A percentile compares a stretch with the other conserved stretches of the same genome.
Conservation (phyloP, 1,139 yeast genomes). For the Debaryomyces nepalensis region DNA sequence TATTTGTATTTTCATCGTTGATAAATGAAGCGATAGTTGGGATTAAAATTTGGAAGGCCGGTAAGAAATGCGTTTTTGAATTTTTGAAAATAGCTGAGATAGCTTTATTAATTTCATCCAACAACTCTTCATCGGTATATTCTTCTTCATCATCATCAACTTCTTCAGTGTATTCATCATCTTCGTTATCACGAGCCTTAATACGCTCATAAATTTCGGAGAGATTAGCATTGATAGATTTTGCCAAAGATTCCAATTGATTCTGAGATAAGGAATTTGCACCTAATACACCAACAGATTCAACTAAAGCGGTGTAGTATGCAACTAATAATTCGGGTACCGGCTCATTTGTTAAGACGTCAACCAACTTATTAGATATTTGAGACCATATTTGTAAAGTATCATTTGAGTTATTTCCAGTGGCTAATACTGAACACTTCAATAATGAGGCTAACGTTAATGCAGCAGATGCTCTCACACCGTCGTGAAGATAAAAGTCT, state of each 20-base stretch:
- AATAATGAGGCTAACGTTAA: conserved; percentile 79
- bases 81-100: conserved; percentile 75
- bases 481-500: conserved; percentile 91
- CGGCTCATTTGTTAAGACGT: conserved; percentile 76
- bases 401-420: conserved; percentile 60
- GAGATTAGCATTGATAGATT: conserved; percentile 64
- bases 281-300: conserved; percentile 70
- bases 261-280: conserved; percentile 58
- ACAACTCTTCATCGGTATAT: conserved; percentile 84
- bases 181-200: conserved; percentile 68
- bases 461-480: conserved; percentile 90
- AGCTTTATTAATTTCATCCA: conserved; percentile 84
- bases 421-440: conserved; percentile 67
- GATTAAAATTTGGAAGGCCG: conserved; percentile 62
- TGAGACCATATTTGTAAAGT: conserved; percentile 73
- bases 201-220: conserved; percentile 74
- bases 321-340: conserved; percentile 82
- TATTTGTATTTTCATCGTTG: conserved; percentile 66
- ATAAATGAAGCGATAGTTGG: conserved; percentile 61
- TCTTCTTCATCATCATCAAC: conserved; percentile 82
- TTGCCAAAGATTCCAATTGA: conserved; percentile 63
- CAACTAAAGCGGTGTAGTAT: conserved; percentile 73
- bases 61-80: conserved; percentile 60
- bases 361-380: conserved; percentile 69
- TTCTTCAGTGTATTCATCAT: conserved; percentile 74